Evolutionary conservation across 2,329 filamentous ascomycete genomes (phyloP), one percentile per base, ranked within the genome.

Genomic region (Ilyonectria sp.): DNA sequence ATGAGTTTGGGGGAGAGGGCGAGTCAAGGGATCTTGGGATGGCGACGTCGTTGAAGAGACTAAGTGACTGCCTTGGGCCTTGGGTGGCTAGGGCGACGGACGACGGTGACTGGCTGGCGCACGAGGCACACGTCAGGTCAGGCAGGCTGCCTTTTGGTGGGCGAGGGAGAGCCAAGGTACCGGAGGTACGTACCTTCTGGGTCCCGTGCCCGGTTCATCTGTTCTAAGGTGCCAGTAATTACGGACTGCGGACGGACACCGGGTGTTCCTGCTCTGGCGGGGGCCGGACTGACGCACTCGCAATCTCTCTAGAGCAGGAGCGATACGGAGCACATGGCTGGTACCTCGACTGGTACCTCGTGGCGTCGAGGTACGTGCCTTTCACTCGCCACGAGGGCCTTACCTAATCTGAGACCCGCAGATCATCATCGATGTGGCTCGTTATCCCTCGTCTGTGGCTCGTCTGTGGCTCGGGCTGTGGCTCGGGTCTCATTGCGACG

Each of bases 121-220:
- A 66, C 60, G 72, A 74, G 67, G 72, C 71, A 72, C 67, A 72
- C 68, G 71, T 74, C 69, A 71, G 67, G 70, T 63, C 52, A 60
- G 62, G 55, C 63, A 61, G 56, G 56, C 63, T 58, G 53, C 63
- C 60, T 43, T 43, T n/a, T 54, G 21, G 26, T 53, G 54, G 60
- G 54, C 53, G 55, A 54, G 49, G 31, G 37, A 59, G 49, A 46
- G 40, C 17, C 50, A 43, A 49, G 49, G 55, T 49, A 57, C 61
- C 35, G 53, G 19, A 35, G 63, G 63, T 64, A 63, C 65, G 65
- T 60, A 59, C 50, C 54, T 46, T 50, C 43, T 33, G 29, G 54
- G 59, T 46, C 60, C 55, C 60, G 53, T 62, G 58, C 58, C 63
- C 58, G 46, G 58, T 66, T 62, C 63, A 56, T 58, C 63, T 40